Evolutionary conservation across 177 flowering plant genomes (phyloP).

Genomic region (Vitis hybrid): DNA sequence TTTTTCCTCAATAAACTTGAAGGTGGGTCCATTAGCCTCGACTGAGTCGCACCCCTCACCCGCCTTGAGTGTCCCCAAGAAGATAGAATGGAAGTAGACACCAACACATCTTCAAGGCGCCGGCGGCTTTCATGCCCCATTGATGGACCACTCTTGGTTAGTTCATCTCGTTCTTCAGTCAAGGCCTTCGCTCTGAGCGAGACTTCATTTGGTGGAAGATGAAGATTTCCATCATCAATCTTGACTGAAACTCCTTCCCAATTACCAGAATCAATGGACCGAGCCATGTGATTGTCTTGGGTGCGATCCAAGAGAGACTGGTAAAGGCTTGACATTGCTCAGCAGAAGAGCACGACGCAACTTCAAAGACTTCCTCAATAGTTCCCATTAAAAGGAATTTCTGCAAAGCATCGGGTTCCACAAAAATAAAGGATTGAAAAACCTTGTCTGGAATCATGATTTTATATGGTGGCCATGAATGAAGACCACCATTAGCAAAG

Average conservation of each 20-base stretch:
- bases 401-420: too few species aligned
- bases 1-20: background rate
- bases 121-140: background rate
- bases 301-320: conserved; percentile 3
- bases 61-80: conserved; percentile 11
- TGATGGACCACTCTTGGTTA: too few species aligned
- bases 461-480: too few species aligned
- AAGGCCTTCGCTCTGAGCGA: too few species aligned
- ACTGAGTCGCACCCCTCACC: conserved; percentile 11
- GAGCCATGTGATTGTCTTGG: conserved; percentile 8
- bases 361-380: conserved; percentile 19
- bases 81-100: background rate
- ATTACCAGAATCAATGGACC: background rate
- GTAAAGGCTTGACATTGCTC: background rate
- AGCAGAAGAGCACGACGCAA: background rate
- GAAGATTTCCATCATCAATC: conserved; percentile 2
- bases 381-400: background rate
- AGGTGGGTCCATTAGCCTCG: conserved; percentile 37
- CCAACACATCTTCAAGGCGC: background rate
- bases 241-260: conserved; percentile 9
- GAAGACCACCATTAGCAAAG: too few species aligned
- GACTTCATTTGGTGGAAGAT: too few species aligned
- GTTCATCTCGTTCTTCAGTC: too few species aligned
- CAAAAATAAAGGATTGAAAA: too few species aligned
- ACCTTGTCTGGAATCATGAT: too few species aligned